phyloP scores from a whole-genome alignment of 345 rosid genomes.

The Psidium guajava region DNA sequence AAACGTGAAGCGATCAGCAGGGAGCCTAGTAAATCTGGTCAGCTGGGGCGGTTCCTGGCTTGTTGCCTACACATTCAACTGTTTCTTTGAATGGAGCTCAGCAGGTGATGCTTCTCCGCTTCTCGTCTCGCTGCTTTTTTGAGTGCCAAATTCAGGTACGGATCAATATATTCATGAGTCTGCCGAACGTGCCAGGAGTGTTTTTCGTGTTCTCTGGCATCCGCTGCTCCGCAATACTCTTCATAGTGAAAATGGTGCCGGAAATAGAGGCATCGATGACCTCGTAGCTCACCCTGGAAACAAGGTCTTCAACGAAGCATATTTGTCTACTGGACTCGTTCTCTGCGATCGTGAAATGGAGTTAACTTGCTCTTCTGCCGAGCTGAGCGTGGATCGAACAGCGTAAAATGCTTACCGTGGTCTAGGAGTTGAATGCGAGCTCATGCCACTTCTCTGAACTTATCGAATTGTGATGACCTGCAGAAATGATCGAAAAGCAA shows the following conservation, averaged over 20 bases:
- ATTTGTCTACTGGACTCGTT: neutral
- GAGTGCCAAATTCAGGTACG: neutral
- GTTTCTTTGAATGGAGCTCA: constrained; percentile 24
- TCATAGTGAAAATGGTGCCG: constrained; percentile 30
- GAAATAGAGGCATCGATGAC: constrained; percentile 36
- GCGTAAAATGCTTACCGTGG: neutral
- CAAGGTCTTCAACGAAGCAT: neutral
- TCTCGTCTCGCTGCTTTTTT: neutral
- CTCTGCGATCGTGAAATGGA: neutral
- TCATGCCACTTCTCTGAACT: neutral
- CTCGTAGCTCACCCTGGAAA: neutral
- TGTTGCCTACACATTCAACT: constrained; percentile 18
- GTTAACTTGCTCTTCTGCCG: neutral
- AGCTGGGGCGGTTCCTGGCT: constrained; percentile 14
- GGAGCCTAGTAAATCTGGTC: constrained; percentile 12
- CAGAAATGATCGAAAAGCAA: neutral
- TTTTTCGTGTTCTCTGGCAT: constrained; percentile 17
- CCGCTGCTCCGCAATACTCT: constrained; percentile 16
- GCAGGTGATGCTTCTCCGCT: constrained; percentile 7
- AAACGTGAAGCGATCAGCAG: constrained; percentile 17
- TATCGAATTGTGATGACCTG: neutral
- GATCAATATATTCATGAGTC: neutral
- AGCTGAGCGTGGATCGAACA: neutral
- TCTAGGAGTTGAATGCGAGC: neutral
- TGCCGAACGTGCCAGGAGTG: neutral